phyloP scores from a whole-genome alignment of 148 eudicot species.

The Fallopia convolvulus region DNA sequence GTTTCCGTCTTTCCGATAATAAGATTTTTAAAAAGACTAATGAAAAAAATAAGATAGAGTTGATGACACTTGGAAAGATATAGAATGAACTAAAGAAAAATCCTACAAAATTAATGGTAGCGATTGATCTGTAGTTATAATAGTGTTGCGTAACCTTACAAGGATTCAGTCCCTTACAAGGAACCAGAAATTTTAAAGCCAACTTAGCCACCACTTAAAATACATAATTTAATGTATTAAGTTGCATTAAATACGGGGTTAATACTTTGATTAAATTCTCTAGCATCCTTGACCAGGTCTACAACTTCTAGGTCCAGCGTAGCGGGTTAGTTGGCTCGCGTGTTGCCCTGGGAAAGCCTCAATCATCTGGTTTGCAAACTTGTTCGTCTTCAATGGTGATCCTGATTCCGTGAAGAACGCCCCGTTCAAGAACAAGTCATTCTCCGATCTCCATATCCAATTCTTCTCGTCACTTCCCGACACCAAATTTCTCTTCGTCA shows the following conservation, averaged over 20 bases:
- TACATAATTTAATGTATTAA: too few species aligned
- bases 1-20: too few species aligned
- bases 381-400: constrained; percentile 9
- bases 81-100: neutral
- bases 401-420: constrained; percentile 45
- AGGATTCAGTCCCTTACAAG: neutral
- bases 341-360: constrained; percentile 19
- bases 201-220: too few species aligned
- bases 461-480: constrained; percentile 21
- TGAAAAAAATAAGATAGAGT: too few species aligned
- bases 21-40: too few species aligned
- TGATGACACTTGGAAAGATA: neutral
- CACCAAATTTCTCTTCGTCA: constrained; percentile 34
- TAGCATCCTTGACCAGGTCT: constrained; percentile 22
- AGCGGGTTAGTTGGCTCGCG: constrained; percentile 26
- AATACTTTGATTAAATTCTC: neutral
- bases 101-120: neutral
- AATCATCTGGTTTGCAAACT: constrained; percentile 11
- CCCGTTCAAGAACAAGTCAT: constrained; percentile 44
- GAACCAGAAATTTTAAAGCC: neutral
- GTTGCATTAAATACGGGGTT: too few species aligned
- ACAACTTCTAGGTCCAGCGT: constrained; percentile 43
- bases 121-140: neutral
- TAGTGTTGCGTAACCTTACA: neutral
- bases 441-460: constrained; percentile 50